Percentiles rank a stretch among this genome's conserved stretches.
phyloP scores from a whole-genome alignment of 164 flowering plant species.

The Aristolochia californica region DNA sequence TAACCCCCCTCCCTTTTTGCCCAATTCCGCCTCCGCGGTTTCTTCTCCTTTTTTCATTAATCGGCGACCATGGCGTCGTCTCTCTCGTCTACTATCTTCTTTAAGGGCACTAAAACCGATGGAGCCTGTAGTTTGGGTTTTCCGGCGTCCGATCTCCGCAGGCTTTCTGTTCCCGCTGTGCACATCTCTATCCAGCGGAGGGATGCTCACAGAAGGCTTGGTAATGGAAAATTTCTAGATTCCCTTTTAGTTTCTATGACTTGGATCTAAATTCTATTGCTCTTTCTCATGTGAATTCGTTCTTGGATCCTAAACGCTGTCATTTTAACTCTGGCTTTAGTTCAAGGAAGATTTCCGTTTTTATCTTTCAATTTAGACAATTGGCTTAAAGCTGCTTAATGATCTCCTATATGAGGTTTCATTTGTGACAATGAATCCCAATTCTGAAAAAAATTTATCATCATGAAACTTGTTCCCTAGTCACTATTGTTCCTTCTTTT shows the following conservation, averaged over 20 bases:
- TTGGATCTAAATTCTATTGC: not conserved
- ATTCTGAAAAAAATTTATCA: no score
- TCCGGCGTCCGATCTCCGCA: slow-evolving; percentile 22
- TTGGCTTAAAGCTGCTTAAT: not conserved
- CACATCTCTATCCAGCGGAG: slow-evolving; percentile 27
- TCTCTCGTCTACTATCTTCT: slow-evolving; percentile 31
- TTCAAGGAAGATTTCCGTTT: not conserved
- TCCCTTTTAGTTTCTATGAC: not conserved
- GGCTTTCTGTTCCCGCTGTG: slow-evolving; percentile 23
- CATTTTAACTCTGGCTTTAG: not conserved
- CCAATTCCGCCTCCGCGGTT: not conserved
- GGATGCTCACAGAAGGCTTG: slow-evolving; percentile 25
- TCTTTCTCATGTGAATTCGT: not conserved
- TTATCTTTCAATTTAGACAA: not conserved
- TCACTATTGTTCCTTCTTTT: no score
- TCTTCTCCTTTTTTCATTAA: not conserved
- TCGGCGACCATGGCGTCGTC: slow-evolving; percentile 44
- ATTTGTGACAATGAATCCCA: no score
- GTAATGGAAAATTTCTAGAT: slow-evolving; percentile 18
- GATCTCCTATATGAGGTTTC: no score
- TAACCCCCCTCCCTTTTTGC: not conserved
- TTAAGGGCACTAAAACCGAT: slow-evolving; percentile 23
- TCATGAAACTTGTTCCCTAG: no score
- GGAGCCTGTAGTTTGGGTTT: slow-evolving; percentile 23
- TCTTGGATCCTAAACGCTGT: no score